Conservation (phyloP, 2,329 filamentous ascomycete species). For the Grosmannia serpens region DNA sequence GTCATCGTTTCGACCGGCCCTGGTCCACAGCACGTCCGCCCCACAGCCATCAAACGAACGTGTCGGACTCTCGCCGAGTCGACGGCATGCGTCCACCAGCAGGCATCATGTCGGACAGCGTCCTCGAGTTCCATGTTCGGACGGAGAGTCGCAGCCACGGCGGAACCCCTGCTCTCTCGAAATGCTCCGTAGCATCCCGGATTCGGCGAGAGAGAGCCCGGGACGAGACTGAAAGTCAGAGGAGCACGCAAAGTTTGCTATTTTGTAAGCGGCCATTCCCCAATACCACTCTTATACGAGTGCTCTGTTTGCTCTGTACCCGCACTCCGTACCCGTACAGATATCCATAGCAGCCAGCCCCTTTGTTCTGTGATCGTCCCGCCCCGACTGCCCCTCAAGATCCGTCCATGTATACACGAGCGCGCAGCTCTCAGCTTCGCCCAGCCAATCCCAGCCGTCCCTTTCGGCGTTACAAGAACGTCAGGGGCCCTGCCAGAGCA, state of each 20-base stretch:
- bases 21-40: neutral
- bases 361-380: neutral
- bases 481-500: neutral
- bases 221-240: no score
- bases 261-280: no score
- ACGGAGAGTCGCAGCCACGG: neutral
- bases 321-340: no score
- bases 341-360: no score
- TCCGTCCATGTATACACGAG: no score
- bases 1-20: neutral
- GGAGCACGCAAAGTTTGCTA: no score
- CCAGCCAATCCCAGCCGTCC: no score
- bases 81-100: neutral
- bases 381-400: neutral
- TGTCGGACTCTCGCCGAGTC: neutral
- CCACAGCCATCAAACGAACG: neutral
- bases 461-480: neutral
- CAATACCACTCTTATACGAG: no score
- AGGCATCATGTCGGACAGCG: neutral
- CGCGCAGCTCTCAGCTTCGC: no score
- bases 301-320: no score
- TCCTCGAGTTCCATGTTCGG: neutral
- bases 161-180: neutral
- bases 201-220: no score
- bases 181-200: neutral